A percentile compares a stretch with the other conserved stretches of the same genome.
Conservation (phyloP, 2,329 filamentous ascomycete genomes). For the Chrysoporthe cubensis region DNA sequence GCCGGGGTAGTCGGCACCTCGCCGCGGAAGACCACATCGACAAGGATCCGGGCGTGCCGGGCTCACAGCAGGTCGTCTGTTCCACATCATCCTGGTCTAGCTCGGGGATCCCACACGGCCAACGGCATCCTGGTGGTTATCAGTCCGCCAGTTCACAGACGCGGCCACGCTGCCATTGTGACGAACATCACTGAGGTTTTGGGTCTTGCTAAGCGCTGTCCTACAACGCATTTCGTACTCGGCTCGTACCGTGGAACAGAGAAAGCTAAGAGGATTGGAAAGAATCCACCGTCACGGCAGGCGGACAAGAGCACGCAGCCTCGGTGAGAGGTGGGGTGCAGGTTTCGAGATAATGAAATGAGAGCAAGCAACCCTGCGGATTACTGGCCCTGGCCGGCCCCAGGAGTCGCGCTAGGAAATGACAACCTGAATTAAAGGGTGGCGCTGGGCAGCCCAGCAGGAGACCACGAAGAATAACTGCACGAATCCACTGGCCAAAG, state of each 20-base stretch:
- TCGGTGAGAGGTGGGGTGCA: conserved; percentile 16
- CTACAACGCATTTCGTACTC: background rate
- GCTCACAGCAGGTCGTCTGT: conserved; percentile 18
- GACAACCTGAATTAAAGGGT: conserved; percentile 8
- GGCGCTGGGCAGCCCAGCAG: background rate
- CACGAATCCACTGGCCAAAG: background rate
- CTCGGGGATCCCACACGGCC: conserved; percentile 15
- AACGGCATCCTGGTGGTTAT: background rate
- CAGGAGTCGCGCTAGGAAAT: conserved; percentile 17
- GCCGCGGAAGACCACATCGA: background rate
- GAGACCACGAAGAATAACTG: background rate
- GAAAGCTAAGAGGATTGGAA: no score
- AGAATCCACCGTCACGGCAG: background rate
- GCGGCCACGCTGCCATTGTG: background rate
- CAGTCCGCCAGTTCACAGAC: background rate
- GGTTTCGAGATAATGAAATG: conserved; percentile 22
- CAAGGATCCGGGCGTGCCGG: background rate
- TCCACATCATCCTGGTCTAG: conserved; percentile 21
- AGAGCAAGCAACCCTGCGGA: conserved; percentile 18
- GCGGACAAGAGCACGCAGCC: background rate
- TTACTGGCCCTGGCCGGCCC: conserved; percentile 10
- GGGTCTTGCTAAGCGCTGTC: background rate
- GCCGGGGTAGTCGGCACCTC: background rate
- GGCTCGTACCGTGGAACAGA: background rate
- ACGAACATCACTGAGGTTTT: background rate